Base-by-base conservation (phyloP, 2,329 filamentous ascomycete genomes). In the Fusarium kyushuense region DNA sequence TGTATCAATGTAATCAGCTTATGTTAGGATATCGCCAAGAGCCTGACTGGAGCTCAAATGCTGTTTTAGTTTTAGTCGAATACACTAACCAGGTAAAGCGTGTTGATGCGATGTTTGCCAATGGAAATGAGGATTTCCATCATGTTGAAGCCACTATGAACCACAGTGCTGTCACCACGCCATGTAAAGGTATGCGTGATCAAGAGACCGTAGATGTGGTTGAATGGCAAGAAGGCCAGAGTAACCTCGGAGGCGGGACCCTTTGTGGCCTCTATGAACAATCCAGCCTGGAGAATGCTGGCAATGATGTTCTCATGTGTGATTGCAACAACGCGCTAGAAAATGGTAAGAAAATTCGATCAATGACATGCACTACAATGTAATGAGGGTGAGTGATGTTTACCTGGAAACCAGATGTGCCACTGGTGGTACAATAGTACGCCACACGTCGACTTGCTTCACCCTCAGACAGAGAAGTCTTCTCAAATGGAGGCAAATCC, bases 61-160 rank as follows among this genome's bases (percentile, higher is more conserved):
- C 23, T 30, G 35, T 40, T 40, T 52, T 2, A 13, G 30, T n/a
- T n/a, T n/a, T n/a, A 40, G 48, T 38, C 23, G 23, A 17, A 29
- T 33, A 21, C 17, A 41, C 48, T 52, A 13, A 52, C 48, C 48
- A 52, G 48, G 35, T 52, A 52, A 32, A 52, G 48, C 35, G 48
- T 52, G 48, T 52, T 52, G 27, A 52, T 52, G 35, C 48, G 48
- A 30, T 52, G 40, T 23, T 52, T 41, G 9, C 48, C 48, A 41
- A 52, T 52, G 35, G 48, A 52, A 32, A 52, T 38, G 48, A 52
- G 48, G 25, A 52, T 52, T 52, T 52, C 48, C 48, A 52, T 52
- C 48, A 52, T 52, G 19, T 52, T 41, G 27, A 52, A 52, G 21
- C 48, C 48, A 23, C 48, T 27, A 52, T 52, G 48, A 23, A 52